Evolutionary conservation across 2,329 filamentous ascomycete genomes (phyloP), one percentile per base, ranked within the genome.

Genomic region (Monosporascus sp.): DNA sequence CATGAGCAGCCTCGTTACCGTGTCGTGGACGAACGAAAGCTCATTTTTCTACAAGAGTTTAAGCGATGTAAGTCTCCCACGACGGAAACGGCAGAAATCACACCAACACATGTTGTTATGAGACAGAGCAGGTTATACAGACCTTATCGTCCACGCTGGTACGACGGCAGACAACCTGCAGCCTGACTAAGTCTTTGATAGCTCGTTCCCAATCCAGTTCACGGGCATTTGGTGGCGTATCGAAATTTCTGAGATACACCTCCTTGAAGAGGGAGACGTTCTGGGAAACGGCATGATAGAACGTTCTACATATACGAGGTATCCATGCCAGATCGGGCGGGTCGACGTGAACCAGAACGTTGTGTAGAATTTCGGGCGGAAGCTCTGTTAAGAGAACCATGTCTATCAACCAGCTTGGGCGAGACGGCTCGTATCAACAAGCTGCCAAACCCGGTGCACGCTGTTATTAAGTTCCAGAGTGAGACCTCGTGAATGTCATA

Each of bases 281-380:
- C 44, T 73, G 75, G 48, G 71, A 74, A 50, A 88, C 74, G 57
- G 82, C 81, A 37, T 71, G 67, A 54, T 80, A 69, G 47, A 91
- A 70, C 11, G 63, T 65, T 19, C 70, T 74, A 65, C 81, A 87
- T 47, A 78, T 78, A 54, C 66, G 68, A 38, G 77, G 74, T 45
- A 88, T 64, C 7, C 69, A 65, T 1, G 75, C 72, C 8, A 89
- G 69, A 57, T 88, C 85, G 41, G 69, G 66, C 1, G 83, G 81
- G 27, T 79, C 69, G 38, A 87, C 74, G 58, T 77, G 75, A 53
- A 66, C 69, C 57, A 89, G 72, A 58, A 89, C 81, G 62, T 78
- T 72, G 61, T 86, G 81, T 26, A 88, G 65, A 43, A 88, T 76
- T 72, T 89, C 86, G 7, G 79, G 74, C 8, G 85, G 84, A 22